These are phyloP conservation scores for Exophiala calicioides DNA, from an alignment of 2,329 filamentous ascomycete species.

Conservation along the genomic window DNA sequence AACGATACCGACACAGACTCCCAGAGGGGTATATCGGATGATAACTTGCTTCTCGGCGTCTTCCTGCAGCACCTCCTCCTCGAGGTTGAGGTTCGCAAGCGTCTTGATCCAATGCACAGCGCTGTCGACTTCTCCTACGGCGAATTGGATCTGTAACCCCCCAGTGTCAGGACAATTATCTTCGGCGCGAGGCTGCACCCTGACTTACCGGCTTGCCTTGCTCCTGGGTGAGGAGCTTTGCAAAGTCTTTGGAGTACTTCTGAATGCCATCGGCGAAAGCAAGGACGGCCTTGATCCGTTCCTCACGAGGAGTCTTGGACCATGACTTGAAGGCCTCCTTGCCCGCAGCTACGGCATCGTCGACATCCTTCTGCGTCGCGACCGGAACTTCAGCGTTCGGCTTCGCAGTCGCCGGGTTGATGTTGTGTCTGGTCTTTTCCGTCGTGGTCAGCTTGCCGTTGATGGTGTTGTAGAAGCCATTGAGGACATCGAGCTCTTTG, in stretches of 20 bases:
- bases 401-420: constrained; percentile 55
- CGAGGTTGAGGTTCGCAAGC: constrained; percentile 23
- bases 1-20: constrained; percentile 55
- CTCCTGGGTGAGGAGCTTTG: constrained; percentile 44
- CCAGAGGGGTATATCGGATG: constrained; percentile 42
- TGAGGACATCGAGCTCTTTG: constrained; percentile 18
- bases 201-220: constrained; percentile 42
- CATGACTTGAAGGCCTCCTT: constrained; percentile 52
- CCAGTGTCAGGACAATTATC: too few relatives aligned
- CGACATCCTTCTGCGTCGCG: constrained; percentile 50
- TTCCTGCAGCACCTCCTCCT: constrained; percentile 27
- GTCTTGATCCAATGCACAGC: constrained; percentile 26
- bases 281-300: constrained; percentile 37
- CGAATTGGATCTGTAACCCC: constrained; percentile 26
- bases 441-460: constrained; percentile 52
- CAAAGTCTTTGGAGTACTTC: constrained; percentile 38
- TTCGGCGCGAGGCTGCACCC: not conserved
- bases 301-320: constrained; percentile 40
- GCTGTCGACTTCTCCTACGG: constrained; percentile 21
- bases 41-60: constrained; percentile 29
- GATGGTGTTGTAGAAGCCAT: constrained; percentile 56
- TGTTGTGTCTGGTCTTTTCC: constrained; percentile 47
- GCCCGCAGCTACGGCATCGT: constrained; percentile 52
- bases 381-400: constrained; percentile 56
- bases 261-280: constrained; percentile 41